phyloP scores from a whole-genome alignment of 1,284 basidiomycete genomes.

The Macrocybe sp. region DNA sequence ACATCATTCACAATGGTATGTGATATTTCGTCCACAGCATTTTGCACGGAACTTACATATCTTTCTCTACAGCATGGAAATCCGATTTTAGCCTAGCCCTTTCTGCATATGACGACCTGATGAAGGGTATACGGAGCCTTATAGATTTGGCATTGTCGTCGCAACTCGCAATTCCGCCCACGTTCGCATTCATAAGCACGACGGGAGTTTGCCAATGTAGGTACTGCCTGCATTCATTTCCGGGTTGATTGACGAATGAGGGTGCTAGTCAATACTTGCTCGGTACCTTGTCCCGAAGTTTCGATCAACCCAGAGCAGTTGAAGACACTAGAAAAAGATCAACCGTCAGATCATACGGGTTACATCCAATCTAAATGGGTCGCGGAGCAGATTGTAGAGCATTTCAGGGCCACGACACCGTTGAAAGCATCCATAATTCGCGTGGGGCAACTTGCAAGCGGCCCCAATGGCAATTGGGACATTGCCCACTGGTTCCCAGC shows the following conservation, averaged over 20 bases:
- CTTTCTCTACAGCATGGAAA: slow-evolving; percentile 3
- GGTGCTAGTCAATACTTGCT: no score
- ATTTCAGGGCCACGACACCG: slow-evolving; percentile 15
- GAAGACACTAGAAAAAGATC: background rate
- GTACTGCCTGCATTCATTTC: no score
- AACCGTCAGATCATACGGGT: slow-evolving; percentile 24
- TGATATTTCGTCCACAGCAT: background rate
- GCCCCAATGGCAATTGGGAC: slow-evolving; percentile 26
- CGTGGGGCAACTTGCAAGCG: slow-evolving; percentile 34
- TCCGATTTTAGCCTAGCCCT: slow-evolving; percentile 7
- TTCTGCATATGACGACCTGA: background rate
- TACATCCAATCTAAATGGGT: slow-evolving; percentile 43
- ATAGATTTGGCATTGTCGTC: slow-evolving; percentile 2
- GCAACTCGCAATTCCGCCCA: slow-evolving; percentile 1
- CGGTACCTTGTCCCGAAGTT: no score
- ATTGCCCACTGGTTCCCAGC: slow-evolving; percentile 29
- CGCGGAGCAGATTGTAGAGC: slow-evolving; percentile 30
- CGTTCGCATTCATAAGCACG: background rate
- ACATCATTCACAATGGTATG: no score
- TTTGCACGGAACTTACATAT: background rate
- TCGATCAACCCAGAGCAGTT: background rate
- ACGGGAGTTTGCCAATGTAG: background rate
- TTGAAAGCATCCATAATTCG: slow-evolving; percentile 27
- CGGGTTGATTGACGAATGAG: no score
- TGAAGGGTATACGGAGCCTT: slow-evolving; percentile 2